Evolutionary conservation across 805 yeast species (phyloP), one percentile per base, ranked within the genome.

Genomic region (Candida golubevii): DNA sequence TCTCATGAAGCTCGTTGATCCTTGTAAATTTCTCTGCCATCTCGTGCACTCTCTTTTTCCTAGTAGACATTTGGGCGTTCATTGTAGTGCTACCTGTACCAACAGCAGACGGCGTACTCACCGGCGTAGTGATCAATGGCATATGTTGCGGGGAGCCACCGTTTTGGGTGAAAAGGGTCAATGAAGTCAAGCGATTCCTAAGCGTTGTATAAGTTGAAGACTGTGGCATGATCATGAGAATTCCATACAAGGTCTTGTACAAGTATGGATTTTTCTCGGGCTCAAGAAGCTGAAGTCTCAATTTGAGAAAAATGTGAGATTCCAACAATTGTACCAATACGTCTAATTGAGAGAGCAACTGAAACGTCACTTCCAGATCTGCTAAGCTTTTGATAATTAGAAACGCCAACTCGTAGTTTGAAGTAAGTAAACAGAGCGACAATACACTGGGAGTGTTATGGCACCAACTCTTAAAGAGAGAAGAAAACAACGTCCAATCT

Each of bases 141-240:
- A 69, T 61, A n/a, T 74, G 69, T 26, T 34, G 43, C 18, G 40
- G 45, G 26, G 35, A 35, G 14, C 41, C 47, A 27, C 38, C 39
- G 33, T 44, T 39, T 12, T 47, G 52, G 8, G 6, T 78, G 69
- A 26, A 85, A 76, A 32, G 26, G 1, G 54, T 46, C 40, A 54
- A 42, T 1, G 86, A 72, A 39, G 77, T 78, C 40, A 93, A 71
- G 47, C 99, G 73, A 56, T 83, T 86, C 51, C 84, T 84, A 51
- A 93, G 71, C 0, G 86, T 80, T n/a, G 77, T 80, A 60, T 88
- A 93, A 0, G 98, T 96, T 10, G 87, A 77, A 0, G 97, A 88
- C 61, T 93, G 99, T 0, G 99, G 99, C 39, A 93, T 65, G 6
- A 93, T 74, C 99, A 93, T 93, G 47, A 93, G 69, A 28, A 93